Evolutionary conservation across 805 yeast species (phyloP).

Genomic region (Wickerhamiella domercqiae): DNA sequence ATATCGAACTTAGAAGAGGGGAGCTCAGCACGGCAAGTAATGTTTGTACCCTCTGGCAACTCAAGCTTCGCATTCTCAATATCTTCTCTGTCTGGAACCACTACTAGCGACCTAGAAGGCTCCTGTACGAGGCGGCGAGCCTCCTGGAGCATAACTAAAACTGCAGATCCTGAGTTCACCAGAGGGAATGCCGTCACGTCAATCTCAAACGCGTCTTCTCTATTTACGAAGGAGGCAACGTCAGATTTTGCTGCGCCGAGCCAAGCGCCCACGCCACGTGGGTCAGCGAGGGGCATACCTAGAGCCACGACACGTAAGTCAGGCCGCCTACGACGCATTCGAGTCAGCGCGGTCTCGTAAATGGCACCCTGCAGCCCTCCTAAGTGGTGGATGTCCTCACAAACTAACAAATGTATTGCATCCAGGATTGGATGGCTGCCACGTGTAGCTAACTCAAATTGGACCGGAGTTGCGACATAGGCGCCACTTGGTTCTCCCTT

Average conservation of each 20-base stretch:
- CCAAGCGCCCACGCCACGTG: conserved; percentile 75
- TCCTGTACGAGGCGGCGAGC: background rate
- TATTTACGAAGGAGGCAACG: conserved; percentile 51
- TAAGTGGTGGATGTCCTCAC: conserved; percentile 57
- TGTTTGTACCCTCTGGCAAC: background rate
- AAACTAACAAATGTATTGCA: conserved; percentile 45
- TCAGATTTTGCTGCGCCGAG: conserved; percentile 48
- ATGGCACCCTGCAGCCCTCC: conserved; percentile 44
- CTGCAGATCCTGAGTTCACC: too few species aligned
- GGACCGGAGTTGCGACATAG: background rate
- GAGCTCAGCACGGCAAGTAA: background rate
- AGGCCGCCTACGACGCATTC: conserved; percentile 57
- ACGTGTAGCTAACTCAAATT: background rate
- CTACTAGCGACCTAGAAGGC: background rate
- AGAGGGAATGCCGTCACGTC: conserved; percentile 1
- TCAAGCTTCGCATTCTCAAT: background rate
- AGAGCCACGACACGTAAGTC: conserved; percentile 48
- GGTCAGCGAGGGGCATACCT: conserved; percentile 54
- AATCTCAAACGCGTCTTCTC: conserved; percentile 32
- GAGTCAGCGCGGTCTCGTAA: conserved; percentile 56
- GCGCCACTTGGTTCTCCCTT: background rate
- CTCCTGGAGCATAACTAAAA: background rate
- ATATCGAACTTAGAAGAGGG: conserved; percentile 3
- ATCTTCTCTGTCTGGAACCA: background rate
- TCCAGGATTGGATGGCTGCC: background rate